These are phyloP conservation scores for Bruguiera hainesii DNA, from an alignment of 441 rosid genomes.

Conservation along the genomic window DNA sequence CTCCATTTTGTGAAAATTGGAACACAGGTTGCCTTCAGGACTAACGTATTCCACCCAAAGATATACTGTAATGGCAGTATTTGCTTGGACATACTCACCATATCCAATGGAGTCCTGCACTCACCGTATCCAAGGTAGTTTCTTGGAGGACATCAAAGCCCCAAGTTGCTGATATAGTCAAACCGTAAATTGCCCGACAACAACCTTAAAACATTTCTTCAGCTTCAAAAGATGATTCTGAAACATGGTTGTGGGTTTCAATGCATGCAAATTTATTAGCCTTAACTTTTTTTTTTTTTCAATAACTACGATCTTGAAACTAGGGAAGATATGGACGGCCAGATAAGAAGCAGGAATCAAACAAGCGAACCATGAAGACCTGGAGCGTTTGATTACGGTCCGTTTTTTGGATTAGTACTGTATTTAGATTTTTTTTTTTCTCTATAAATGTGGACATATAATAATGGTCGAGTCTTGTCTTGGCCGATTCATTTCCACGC, in stretches of 20 bases:
- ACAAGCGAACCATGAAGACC: no score
- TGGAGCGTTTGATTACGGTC: no score
- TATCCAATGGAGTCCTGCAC: slow-evolving; percentile 53
- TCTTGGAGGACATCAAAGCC: background rate
- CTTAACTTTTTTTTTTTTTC: no score
- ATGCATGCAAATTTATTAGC: slow-evolving; percentile 6
- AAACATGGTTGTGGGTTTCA: background rate
- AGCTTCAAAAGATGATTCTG: background rate
- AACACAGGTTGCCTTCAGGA: slow-evolving; percentile 74
- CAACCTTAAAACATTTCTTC: background rate
- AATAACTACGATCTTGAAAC: no score
- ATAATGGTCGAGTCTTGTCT: no score
- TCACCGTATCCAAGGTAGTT: slow-evolving; percentile 46
- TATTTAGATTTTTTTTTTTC: no score
- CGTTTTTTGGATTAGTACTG: no score
- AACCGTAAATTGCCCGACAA: no score
- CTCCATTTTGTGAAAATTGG: background rate
- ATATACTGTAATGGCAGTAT: slow-evolving; percentile 54
- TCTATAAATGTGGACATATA: no score
- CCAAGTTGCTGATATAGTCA: background rate
- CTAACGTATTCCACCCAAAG: slow-evolving; percentile 71
- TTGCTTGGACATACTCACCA: slow-evolving; percentile 55
- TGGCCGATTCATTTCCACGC: no score
- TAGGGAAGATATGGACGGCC: no score
- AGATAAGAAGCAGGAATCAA: no score